Conservation (phyloP, 202 grass and related monocot species). For the Setaria viridis region DNA sequence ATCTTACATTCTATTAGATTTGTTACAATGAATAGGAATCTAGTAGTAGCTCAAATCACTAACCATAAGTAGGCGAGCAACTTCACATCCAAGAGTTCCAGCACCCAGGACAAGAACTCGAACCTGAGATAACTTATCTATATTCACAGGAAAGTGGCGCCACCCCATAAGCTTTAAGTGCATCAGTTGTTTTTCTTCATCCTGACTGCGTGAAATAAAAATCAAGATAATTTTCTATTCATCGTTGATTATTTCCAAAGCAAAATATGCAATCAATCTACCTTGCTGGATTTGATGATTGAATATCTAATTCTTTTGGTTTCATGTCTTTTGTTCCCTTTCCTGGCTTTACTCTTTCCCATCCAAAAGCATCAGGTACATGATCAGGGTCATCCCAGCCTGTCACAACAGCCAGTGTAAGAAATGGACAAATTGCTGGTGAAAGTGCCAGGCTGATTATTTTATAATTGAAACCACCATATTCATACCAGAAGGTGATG, state of each 20-base stretch:
- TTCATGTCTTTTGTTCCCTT: conserved; percentile 53
- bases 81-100: conserved; percentile 91
- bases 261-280: conserved; percentile 42
- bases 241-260: conserved; percentile 9
- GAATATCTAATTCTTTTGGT: conserved; percentile 52
- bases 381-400: conserved; percentile 65
- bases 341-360: conserved; percentile 64
- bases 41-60: conserved; percentile 37
- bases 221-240: conserved; percentile 30
- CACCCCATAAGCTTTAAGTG: conserved; percentile 99
- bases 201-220: conserved; percentile 57
- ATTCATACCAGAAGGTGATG: conserved; percentile 66
- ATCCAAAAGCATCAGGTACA: conserved; percentile 89
- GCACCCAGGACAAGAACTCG: conserved; percentile 84
- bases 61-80: conserved; percentile 92
- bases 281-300: conserved; percentile 76
- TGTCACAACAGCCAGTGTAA: conserved; percentile 44
- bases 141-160: conserved; percentile 84
- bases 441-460: not conserved
- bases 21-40: conserved; percentile 5
- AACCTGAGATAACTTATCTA: conserved; percentile 57
- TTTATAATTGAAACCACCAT: conserved; percentile 2
- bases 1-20: not conserved
- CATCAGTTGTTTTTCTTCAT: conserved; percentile 75
- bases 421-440: conserved; percentile 23